Base-by-base conservation (phyloP, 1,284 basidiomycete species). In the Papiliotrema terrestris region DNA sequence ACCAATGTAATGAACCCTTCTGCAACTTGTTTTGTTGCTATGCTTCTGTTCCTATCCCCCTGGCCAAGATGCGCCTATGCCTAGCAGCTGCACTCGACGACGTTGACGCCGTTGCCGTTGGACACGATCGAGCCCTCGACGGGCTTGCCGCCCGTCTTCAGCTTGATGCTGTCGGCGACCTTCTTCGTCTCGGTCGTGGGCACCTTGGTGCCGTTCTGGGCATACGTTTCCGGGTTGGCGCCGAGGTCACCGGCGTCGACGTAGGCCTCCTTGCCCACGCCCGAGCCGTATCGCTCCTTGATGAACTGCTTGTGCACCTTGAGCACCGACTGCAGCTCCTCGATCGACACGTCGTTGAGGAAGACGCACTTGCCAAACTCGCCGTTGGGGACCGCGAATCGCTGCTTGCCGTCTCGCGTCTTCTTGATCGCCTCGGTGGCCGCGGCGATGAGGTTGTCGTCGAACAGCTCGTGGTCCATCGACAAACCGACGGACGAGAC, bases 201-300 rank as follows among this genome's bases (percentile, higher is more conserved):
- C 20, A 23, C 45, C 26, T 55, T 54, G n/a, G n/a, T n/a, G n/a
- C n/a, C n/a, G n/a, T n/a, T n/a, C 56, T 65, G 56, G 49, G 62
- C 55, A 58, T 68, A 70, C 2, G 59, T 51, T 52, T 69, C 73
- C 17, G 58, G 69, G 47, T 70, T 67, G 58, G 58, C 75, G 61
- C 78, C 78, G 36, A 79, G 68, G 58, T 79, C 78, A 42, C 76
- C 73, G 48, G 76, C 76, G 55, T 79, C 78, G 55, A 78, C 76
- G 56, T 76, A 78, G 26, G 77, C 77, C 49, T 79, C 76, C 38
- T 72, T 65, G 44, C 75, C 76, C 20, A 72, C 67, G 49, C 75
- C 75, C 35, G 70, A 71, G 35, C 73, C 72, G 65, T 59, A 78
- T 51, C 72, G 71, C 51, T 62, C 52, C 56, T 65, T 66, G 63